Evolutionary conservation across 345 rosid species (phyloP).

Genomic region (Passiflora organensis): DNA sequence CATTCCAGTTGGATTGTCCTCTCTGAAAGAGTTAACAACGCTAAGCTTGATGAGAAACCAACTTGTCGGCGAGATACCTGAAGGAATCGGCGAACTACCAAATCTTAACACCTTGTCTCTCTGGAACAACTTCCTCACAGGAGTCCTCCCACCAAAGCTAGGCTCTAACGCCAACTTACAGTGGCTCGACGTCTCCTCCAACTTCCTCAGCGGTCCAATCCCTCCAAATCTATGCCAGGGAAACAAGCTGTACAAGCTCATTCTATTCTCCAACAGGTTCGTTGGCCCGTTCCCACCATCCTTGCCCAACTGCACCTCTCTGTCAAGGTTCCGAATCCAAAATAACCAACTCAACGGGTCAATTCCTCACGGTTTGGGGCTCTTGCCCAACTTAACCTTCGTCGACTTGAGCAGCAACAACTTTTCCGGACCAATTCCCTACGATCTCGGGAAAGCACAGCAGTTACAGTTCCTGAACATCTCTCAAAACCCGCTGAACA

Average conservation of each 20-base stretch:
- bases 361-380: constrained; percentile 69
- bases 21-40: constrained; percentile 46
- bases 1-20: constrained; percentile 52
- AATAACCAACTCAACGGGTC: constrained; percentile 63
- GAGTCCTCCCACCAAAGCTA: constrained; percentile 62
- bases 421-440: constrained; percentile 60
- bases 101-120: constrained; percentile 48
- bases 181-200: constrained; percentile 67
- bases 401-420: constrained; percentile 71
- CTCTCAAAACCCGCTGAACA: constrained; percentile 53
- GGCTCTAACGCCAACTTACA: constrained; percentile 62
- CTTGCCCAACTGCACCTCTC: constrained; percentile 53
- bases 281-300: constrained; percentile 42
- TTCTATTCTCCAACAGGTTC: constrained; percentile 79
- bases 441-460: constrained; percentile 57
- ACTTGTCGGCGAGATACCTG: constrained; percentile 59
- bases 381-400: constrained; percentile 51
- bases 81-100: constrained; percentile 54
- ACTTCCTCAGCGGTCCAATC: constrained; percentile 63
- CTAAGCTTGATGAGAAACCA: constrained; percentile 59
- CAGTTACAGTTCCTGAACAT: constrained; percentile 67
- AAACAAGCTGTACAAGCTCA: constrained; percentile 63
- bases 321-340: constrained; percentile 61
- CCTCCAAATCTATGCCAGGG: constrained; percentile 76
- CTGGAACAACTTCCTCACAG: constrained; percentile 72